Evolutionary conservation across 768 basidiomycete genomes (phyloP), one percentile per base, ranked within the genome.

Genomic region (Rickenella mellea): DNA sequence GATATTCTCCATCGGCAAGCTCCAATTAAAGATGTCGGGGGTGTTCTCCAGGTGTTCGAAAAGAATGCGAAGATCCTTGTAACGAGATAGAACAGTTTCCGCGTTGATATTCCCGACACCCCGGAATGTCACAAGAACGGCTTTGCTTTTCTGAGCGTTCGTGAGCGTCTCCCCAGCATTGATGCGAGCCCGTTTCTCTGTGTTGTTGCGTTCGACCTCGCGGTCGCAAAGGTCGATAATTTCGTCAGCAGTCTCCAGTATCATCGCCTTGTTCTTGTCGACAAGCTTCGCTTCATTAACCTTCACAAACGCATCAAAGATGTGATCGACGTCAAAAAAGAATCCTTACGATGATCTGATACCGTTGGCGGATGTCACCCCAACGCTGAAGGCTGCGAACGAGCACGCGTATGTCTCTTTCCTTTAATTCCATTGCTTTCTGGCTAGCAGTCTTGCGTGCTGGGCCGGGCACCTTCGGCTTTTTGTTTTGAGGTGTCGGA

Each of bases 91-190:
- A 39, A 97, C 85, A 0, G 96, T 98, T 61, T 98, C 96, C 10
- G 96, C 96, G 58, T 99, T 99, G 70, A 99, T 89, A 54, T 88
- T 91, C 48, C 82, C 73, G 41, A 97, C 90, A 38, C 81, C 83
- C 47, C 86, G 78, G 68, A 82, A 96, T 17, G 82, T 80, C 51
- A 98, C 86, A 30, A 99, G 74, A 32, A 98, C 88, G 1, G 96
- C 96, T 61, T 97, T 97, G 72, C 91, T 92, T 65, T 94, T 93
- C 65, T 93, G 85, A 4, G 89, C 87, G 50, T 90, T 89, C 14
- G 84, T 86, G 59, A 94, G 69, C 1, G 89, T 81, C 63, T 96
- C 92, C 44, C 92, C 92, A 12, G 80, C 77, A 15, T 80, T 83
- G 44, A 82, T 65, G 41, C 83, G 78, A 10, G 69, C 62, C 21